Base-by-base conservation (phyloP, 345 rosid species). In the Brassica napus region DNA sequence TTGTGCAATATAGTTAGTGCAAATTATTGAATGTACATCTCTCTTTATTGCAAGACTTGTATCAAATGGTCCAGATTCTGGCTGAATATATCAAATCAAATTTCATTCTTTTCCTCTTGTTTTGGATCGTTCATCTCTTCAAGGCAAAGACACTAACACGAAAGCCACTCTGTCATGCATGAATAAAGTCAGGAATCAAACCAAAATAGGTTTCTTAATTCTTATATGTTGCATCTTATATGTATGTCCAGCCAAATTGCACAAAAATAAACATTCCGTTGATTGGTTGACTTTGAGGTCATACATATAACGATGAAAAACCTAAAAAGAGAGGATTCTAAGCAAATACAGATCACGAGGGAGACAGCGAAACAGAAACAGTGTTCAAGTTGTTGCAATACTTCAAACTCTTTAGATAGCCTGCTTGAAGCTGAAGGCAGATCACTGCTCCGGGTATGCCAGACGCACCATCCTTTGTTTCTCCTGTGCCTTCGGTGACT, bases 321-420 rank as follows among this genome's bases (percentile, higher is more conserved):
- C 68, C 8, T 65, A 59, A 10, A 26, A 57, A 37, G 52, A 35
- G 57, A 65, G 21, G 34, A 71, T 26, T 35, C 32, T 55, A 71
- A 59, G 73, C 24, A 66, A 31, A 66, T 65, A 61, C 74, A 79
- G 8, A 68, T 91, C 85, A 90, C 35, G 84, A 77, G 39, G 95
- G 89, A 11, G 88, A 84, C 28, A 91, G 80, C 54, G 83, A 86
- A 79, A 86, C 96, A 2, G 81, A 86, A 79, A 86, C 97, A 1
- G 69, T 81, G 81, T 92, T 91, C 61, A 92, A 88, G 68, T 86
- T 84, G 68, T 83, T 69, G 49, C 70, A 75, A 83, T 84, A 88
- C 83, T 90, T 89, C 87, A 95, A 86, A 76, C 91, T 84, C 80
- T 85, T 95, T 66, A 95, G 77, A 65, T 81, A 77, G 55, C 97